Evolutionary conservation across 2,329 filamentous ascomycete genomes (phyloP).

Genomic region (Venturia pyrina): DNA sequence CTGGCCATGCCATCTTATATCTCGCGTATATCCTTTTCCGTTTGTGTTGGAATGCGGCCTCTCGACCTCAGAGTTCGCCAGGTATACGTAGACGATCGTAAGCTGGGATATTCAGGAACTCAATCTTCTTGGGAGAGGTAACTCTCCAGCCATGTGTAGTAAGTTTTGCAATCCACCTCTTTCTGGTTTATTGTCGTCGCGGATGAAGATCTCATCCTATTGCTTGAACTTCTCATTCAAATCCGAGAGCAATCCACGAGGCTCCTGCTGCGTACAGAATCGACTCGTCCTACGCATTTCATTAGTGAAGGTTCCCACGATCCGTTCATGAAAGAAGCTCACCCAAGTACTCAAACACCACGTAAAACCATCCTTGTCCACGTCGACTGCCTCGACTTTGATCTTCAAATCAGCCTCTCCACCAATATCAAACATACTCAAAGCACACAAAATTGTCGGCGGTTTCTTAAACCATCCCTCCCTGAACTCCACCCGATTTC

Average conservation of each 20-base stretch:
- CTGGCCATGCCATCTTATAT: no score
- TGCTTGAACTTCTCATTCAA: neutral
- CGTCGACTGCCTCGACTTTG: constrained; percentile 16
- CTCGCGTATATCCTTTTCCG: no score
- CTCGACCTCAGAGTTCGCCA: neutral
- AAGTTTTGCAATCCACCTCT: neutral
- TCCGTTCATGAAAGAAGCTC: neutral
- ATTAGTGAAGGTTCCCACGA: constrained; percentile 18
- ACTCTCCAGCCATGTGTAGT: neutral
- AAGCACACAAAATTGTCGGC: constrained; percentile 19
- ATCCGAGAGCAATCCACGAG: constrained; percentile 19
- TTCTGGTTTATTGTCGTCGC: neutral
- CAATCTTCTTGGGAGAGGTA: neutral
- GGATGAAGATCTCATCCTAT: no score
- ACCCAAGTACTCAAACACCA: constrained; percentile 21
- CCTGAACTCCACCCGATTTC: constrained; percentile 17
- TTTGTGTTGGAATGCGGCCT: neutral
- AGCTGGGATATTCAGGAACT: neutral
- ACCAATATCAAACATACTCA: constrained; percentile 22
- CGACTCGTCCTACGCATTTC: constrained; percentile 14
- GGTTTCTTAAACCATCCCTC: constrained; percentile 17
- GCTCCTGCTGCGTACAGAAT: constrained; percentile 20
- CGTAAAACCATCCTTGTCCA: constrained; percentile 19
- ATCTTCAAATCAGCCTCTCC: constrained; percentile 20
- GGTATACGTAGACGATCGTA: neutral